Base-by-base conservation (phyloP, 129 eudicot genomes). In the Flaveria sonorensis region DNA sequence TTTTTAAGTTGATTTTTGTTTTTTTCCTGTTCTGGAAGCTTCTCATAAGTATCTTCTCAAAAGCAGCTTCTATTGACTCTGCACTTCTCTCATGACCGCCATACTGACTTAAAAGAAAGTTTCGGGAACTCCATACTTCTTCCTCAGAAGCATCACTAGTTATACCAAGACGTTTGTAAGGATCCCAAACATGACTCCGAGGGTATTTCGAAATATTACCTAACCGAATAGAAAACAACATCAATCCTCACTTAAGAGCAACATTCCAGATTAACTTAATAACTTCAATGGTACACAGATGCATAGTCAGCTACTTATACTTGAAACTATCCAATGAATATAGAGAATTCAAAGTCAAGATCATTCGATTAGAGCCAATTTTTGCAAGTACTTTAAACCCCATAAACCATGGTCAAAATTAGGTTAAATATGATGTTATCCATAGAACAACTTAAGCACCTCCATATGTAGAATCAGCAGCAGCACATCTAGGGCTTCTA, bases 11-110 rank as follows among this genome's bases (percentile, higher is more conserved):
- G 39, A 93, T 93, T 85, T 93, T 93, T 48, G 96, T 88, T 66
- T 56, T 88, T 68, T 89, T 93, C 79, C 97, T 87, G 72, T 86
- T 87, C 80, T 61, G 55, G 71, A 90, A 93, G 81, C 98, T 90
- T 74, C 70, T 71, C 97, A 93, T 93, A 59, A 93, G 79, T 50
- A 93, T 82, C 57, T 87, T 93, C 83, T 93, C 98, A 68, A 93
- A 93, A 71, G 98, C 98, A 76, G 91, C 90, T 86, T 93, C 98
- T 59, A 93, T 89, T 4, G 98, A 89, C 78, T 93, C 98, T 7
- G 86, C 92, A 84, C 97, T 90, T 77, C 88, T 83, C 86, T 93
- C 98, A 72, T 93, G 96, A 50, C 80, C 83, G 4, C 89, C 89
- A 77, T 90, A 93, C 70, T 93, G 98, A 73, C 77, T 81, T 78